These are phyloP conservation scores for Tricholoma terreum DNA, from an alignment of 768 basidiomycete genomes.

Conservation along the genomic window DNA sequence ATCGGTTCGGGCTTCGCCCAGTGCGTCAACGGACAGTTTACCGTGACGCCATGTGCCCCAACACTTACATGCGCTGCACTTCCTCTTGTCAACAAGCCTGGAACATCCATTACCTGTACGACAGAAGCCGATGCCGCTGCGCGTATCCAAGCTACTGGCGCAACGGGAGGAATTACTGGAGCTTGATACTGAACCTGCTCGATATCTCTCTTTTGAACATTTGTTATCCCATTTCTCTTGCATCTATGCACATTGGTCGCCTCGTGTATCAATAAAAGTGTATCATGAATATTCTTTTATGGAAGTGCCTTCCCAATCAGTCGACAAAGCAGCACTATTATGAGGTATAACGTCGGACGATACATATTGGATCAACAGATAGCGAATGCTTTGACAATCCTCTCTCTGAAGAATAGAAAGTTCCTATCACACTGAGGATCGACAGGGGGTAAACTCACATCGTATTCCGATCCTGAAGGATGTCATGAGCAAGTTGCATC, in stretches of 20 bases:
- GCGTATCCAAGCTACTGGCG: constrained; percentile 41
- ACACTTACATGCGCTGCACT: constrained; percentile 45
- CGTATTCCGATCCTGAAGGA: constrained; percentile 2
- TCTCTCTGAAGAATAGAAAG: background rate
- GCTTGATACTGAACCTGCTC: constrained; percentile 8
- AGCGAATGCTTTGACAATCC: constrained; percentile 2
- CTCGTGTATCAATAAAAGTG: background rate
- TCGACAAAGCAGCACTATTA: no score
- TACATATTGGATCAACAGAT: background rate
- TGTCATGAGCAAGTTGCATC: background rate
- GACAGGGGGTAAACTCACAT: background rate
- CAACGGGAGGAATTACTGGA: constrained; percentile 41
- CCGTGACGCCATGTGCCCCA: constrained; percentile 33
- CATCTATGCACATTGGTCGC: background rate
- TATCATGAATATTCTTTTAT: background rate
- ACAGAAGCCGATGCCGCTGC: constrained; percentile 43
- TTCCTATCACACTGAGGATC: background rate
- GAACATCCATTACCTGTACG: constrained; percentile 52
- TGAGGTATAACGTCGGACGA: no score
- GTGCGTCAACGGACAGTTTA: constrained; percentile 49
- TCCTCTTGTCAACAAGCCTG: constrained; percentile 51
- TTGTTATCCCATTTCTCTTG: background rate
- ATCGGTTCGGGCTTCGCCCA: constrained; percentile 46
- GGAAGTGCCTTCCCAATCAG: no score
- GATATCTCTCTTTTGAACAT: constrained; percentile 12